These are phyloP conservation scores for Ceratocystis diversiconidia DNA, from an alignment of 2,329 filamentous ascomycete genomes.

Conservation along the genomic window DNA sequence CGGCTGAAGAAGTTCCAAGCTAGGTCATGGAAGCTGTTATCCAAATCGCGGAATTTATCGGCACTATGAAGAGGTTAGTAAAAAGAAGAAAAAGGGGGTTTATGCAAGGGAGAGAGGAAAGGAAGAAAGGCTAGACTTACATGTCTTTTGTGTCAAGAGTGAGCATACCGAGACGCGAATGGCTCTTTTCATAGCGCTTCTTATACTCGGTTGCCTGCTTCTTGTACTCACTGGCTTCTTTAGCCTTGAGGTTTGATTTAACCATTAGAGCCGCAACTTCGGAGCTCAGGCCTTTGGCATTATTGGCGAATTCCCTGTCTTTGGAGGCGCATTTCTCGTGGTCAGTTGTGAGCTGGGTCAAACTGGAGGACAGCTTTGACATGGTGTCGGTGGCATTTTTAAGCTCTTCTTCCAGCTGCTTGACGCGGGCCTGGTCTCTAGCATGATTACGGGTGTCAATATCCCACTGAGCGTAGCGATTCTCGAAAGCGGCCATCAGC, in stretches of 20 bases:
- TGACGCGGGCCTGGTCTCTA: background rate
- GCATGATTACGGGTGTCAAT: constrained; percentile 7
- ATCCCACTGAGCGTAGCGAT: constrained; percentile 15
- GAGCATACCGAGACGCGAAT: constrained; percentile 15
- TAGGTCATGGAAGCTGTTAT: constrained; percentile 17
- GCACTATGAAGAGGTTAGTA: constrained; percentile 5
- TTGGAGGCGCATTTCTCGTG: constrained; percentile 15
- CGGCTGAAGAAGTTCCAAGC: constrained; percentile 17
- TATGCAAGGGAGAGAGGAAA: background rate
- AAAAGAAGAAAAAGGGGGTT: background rate
- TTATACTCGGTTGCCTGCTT: constrained; percentile 16
- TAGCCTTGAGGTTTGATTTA: constrained; percentile 16
- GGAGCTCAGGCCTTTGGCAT: constrained; percentile 10
- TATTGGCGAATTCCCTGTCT: constrained; percentile 9
- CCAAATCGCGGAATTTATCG: constrained; percentile 17
- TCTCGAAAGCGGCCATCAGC: constrained; percentile 15
- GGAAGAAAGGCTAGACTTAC: constrained; percentile 3
- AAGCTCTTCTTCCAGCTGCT: constrained; percentile 9
- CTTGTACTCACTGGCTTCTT: constrained; percentile 14
- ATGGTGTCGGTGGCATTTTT: constrained; percentile 5
- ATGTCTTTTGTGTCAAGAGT: constrained; percentile 17
- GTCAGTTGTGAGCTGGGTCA: constrained; percentile 5
- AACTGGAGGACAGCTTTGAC: background rate
- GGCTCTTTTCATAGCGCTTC: constrained; percentile 17
- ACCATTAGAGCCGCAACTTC: constrained; percentile 16